Conservation (phyloP, 345 rosid genomes). For the Salix brachista region DNA sequence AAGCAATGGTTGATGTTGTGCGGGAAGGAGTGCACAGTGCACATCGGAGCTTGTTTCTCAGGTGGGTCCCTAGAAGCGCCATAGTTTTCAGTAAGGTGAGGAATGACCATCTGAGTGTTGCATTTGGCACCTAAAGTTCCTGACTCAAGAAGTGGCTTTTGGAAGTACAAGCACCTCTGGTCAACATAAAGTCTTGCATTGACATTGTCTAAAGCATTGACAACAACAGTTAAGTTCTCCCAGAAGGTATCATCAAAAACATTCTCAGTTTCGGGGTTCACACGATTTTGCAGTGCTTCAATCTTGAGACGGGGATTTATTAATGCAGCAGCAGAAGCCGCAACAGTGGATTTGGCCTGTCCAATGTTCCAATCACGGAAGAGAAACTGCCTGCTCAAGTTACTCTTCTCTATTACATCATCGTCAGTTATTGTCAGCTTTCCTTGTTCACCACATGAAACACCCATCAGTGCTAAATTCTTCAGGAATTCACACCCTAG, state of each 20-base stretch:
- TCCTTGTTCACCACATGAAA: slow-evolving; percentile 76
- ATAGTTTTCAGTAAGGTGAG: slow-evolving; percentile 94
- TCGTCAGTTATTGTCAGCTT: slow-evolving; percentile 94
- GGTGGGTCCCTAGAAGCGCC: slow-evolving; percentile 99
- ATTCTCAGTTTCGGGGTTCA: slow-evolving; percentile 89
- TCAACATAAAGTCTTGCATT: slow-evolving; percentile 96
- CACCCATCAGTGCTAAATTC: slow-evolving; percentile 94
- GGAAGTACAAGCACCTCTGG: slow-evolving; percentile 94
- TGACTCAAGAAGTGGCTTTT: slow-evolving; percentile 98
- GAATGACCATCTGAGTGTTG: slow-evolving; percentile 98
- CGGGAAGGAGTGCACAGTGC: slow-evolving; percentile 98
- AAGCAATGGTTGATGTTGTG: slow-evolving; percentile 98
- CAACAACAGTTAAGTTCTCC: slow-evolving; percentile 79
- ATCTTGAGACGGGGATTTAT: slow-evolving; percentile 71
- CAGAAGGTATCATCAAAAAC: slow-evolving; percentile 84
- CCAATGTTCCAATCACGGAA: slow-evolving; percentile 99
- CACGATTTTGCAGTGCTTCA: slow-evolving; percentile 95
- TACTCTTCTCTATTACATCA: slow-evolving; percentile 98
- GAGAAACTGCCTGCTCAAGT: slow-evolving; percentile 95
- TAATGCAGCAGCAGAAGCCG: slow-evolving; percentile 81
- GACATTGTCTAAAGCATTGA: slow-evolving; percentile 94
- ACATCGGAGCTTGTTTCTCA: slow-evolving; percentile 99
- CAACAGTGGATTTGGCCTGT: slow-evolving; percentile 97
- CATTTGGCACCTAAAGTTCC: slow-evolving; percentile 98
- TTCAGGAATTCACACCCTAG: slow-evolving; percentile 96